Evolutionary conservation across 2,329 filamentous ascomycete genomes (phyloP), one percentile per base, ranked within the genome.

Genomic region (Talaromyces sp.): DNA sequence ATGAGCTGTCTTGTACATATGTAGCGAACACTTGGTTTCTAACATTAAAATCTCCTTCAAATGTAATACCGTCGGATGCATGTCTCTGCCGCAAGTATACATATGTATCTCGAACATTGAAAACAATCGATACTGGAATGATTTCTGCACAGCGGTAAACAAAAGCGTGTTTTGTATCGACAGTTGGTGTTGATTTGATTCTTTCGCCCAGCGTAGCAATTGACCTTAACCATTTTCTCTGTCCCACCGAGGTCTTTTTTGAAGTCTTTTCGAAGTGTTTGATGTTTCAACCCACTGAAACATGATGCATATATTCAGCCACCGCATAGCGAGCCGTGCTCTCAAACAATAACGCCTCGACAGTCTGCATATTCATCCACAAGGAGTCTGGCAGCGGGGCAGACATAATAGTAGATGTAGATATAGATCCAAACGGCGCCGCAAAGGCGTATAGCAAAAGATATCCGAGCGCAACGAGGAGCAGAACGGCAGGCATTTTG

Each of bases 401-500:
- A 27, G 24, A 7, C 7, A 29, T 14, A 17, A 11, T n/a, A 6
- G 65, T n/a, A 65, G 64, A 43, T 56, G 10, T 11, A 35, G 32
- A 14, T 12, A 4, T 19, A 5, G 19, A 14, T 19, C 21, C 21
- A 57, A 61, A 65, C 52, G 68, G 55, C 10, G 64, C 61, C 21
- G 72, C 72, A 58, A 74, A 73, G 24, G 70, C 72, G 59, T 73
- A 74, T 19, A 74, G 65, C 17, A 74, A 67, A 55, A 74, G 60
- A 60, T 74, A 74, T 19, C 71, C 70, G 46, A 73, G 65, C 29
- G 67, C 70, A n/a, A 74, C 69, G 58, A 74, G 69, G 43, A 74
- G 62, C 70, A 70, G 73, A 48, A 74, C 29, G 53, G 48, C 48
- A 12, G 48, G 48, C 48, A 52, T 52, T 27, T 9, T 52, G 19